Evolutionary conservation across 2,329 filamentous ascomycete species (phyloP).

Genomic region (Dactylella cylindrospora): DNA sequence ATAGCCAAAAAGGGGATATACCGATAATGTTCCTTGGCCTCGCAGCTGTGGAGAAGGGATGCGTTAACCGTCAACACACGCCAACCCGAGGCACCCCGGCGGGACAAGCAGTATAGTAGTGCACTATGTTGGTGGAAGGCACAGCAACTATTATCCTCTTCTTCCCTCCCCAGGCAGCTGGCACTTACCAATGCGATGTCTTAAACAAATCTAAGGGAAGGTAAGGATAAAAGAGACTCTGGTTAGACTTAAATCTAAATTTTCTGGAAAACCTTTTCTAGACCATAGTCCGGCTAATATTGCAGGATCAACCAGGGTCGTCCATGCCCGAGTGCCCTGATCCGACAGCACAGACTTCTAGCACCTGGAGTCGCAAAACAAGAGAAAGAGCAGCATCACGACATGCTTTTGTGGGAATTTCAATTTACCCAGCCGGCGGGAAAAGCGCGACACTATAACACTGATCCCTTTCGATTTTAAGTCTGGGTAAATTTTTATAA

Average conservation of each 20-base stretch:
- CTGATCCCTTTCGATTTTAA: constrained; percentile 40
- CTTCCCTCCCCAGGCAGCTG: too few relatives aligned
- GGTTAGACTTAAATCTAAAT: too few relatives aligned
- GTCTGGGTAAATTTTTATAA: constrained; percentile 39
- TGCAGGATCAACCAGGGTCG: constrained; percentile 22
- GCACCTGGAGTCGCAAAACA: neutral
- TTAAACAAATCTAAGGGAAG: too few relatives aligned
- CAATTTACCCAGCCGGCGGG: constrained; percentile 39
- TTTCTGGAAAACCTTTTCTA: constrained; percentile 36
- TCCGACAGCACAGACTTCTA: constrained; percentile 24
- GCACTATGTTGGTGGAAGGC: too few relatives aligned
- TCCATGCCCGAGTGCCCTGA: constrained; percentile 17
- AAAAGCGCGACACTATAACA: constrained; percentile 33
- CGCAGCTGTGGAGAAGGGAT: too few relatives aligned
- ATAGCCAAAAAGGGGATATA: constrained; percentile 45
- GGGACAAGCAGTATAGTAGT: too few relatives aligned
- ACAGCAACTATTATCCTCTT: too few relatives aligned
- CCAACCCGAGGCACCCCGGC: too few relatives aligned
- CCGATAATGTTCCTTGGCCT: too few relatives aligned
- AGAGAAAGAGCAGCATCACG: neutral
- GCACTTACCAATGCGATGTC: constrained; percentile 13
- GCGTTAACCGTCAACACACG: too few relatives aligned
- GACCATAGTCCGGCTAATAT: constrained; percentile 43
- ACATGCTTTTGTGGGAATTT: constrained; percentile 14
- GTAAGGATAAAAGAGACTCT: too few relatives aligned